Conservation (phyloP, 306 rosid species). For the Gastrolobium villosum region DNA sequence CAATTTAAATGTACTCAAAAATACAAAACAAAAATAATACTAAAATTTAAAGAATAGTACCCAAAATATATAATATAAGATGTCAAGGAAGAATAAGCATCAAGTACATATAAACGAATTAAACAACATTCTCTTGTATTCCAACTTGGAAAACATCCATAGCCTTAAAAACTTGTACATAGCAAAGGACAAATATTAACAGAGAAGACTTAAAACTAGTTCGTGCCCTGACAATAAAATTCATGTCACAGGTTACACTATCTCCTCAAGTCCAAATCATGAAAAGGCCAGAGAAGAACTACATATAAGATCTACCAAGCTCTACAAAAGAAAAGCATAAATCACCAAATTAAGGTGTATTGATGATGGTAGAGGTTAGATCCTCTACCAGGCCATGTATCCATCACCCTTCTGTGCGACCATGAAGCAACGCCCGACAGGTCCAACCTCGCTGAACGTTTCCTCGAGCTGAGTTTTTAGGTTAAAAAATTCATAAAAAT, state of each 20-base stretch:
- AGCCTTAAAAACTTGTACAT: neutral
- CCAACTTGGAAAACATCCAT: constrained; percentile 10
- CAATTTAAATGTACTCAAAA: constrained; percentile 1
- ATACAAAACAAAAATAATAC: neutral
- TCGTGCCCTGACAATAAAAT: neutral
- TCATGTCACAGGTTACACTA: neutral
- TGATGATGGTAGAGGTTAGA: constrained; percentile 13
- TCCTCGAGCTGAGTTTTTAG: constrained; percentile 74
- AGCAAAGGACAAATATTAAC: neutral
- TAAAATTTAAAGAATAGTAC: neutral
- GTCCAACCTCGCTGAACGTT: constrained; percentile 88
- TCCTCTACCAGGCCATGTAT: constrained; percentile 1
- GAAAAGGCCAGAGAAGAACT: constrained; percentile 9
- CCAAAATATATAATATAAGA: neutral
- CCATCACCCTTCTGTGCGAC: constrained; percentile 60
- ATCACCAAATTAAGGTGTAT: constrained; percentile 6
- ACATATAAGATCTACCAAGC: neutral
- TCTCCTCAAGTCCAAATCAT: neutral
- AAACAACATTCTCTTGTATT: neutral
- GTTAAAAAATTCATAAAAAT: neutral
- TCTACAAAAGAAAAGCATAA: constrained; percentile 1
- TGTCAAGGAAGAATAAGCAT: constrained; percentile 20
- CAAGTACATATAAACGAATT: constrained; percentile 17
- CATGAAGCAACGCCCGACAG: constrained; percentile 89
- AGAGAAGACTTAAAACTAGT: neutral